These are phyloP conservation scores for Cryptomeria japonica DNA, from an alignment of 75 land plant genomes.

Conservation along the genomic window DNA sequence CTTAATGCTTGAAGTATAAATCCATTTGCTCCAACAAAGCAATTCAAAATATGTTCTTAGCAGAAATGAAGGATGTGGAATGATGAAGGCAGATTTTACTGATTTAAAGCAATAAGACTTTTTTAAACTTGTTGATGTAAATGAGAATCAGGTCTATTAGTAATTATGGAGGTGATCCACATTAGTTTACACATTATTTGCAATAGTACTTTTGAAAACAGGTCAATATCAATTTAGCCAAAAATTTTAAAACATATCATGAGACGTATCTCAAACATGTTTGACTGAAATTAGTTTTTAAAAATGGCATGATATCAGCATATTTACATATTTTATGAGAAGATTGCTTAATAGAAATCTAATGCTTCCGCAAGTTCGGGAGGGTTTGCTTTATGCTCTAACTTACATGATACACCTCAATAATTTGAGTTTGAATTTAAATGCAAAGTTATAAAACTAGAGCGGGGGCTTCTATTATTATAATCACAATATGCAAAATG, in stretches of 20 bases:
- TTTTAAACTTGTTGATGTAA: background rate
- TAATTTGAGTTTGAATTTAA: background rate
- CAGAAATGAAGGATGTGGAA: background rate
- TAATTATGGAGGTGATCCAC: background rate
- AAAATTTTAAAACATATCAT: background rate
- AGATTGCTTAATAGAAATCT: background rate
- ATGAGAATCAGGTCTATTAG: background rate
- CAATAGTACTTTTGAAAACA: background rate
- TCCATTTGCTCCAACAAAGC: background rate
- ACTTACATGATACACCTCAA: background rate
- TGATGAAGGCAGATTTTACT: background rate
- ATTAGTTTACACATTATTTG: background rate
- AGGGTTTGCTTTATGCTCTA: background rate
- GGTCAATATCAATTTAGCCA: background rate
- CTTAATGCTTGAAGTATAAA: background rate
- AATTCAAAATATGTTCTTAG: background rate
- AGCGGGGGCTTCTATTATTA: background rate
- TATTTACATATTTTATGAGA: background rate
- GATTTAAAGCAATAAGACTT: background rate
- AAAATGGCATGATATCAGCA: background rate
- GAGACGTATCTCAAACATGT: background rate
- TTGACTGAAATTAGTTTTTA: background rate
- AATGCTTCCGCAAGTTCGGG: background rate
- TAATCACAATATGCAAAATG: background rate
- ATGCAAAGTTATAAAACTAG: background rate